A percentile compares a stretch with the other conserved stretches of the same genome.
These are phyloP conservation scores for Tagetes patula DNA, from an alignment of 129 eudicot species.

Conservation along the genomic window DNA sequence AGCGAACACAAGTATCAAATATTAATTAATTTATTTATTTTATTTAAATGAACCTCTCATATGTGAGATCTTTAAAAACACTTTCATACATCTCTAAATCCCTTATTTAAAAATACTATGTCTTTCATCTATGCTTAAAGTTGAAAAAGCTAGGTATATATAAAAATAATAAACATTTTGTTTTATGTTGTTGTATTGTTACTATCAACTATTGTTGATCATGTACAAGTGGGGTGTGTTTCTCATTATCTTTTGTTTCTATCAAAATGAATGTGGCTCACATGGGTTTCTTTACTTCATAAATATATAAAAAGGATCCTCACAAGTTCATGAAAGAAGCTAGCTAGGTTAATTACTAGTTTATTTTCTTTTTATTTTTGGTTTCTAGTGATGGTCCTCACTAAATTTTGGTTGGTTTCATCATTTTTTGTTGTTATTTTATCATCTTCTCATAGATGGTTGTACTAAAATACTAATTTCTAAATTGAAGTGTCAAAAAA, in stretches of 20 bases:
- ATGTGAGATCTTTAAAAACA: no score
- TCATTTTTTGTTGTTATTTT: background rate
- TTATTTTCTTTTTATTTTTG: slow-evolving; percentile 16
- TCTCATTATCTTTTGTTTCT: slow-evolving; percentile 12
- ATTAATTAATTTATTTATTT: no score
- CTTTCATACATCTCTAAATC: background rate
- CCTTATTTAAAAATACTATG: background rate
- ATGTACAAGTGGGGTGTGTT: slow-evolving; percentile 31
- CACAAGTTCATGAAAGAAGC: slow-evolving; percentile 24
- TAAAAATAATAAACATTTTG: slow-evolving; percentile 15
- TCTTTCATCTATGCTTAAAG: slow-evolving; percentile 6
- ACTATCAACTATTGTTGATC: slow-evolving; percentile 29
- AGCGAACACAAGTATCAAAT: no score
- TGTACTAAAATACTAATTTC: background rate
- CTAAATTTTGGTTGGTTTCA: slow-evolving; percentile 13
- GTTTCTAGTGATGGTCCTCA: slow-evolving; percentile 34
- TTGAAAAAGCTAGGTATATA: background rate
- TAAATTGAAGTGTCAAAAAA: background rate
- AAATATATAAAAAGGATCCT: slow-evolving; percentile 12
- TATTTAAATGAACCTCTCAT: no score
- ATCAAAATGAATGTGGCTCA: slow-evolving; percentile 39
- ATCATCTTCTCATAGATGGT: slow-evolving; percentile 4
- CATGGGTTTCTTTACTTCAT: slow-evolving; percentile 33
- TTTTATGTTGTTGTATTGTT: slow-evolving; percentile 26
- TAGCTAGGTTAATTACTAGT: background rate